These are phyloP conservation scores for Suhomyces panamericanus DNA, from an alignment of 1,139 yeast genomes.

Conservation along the genomic window DNA sequence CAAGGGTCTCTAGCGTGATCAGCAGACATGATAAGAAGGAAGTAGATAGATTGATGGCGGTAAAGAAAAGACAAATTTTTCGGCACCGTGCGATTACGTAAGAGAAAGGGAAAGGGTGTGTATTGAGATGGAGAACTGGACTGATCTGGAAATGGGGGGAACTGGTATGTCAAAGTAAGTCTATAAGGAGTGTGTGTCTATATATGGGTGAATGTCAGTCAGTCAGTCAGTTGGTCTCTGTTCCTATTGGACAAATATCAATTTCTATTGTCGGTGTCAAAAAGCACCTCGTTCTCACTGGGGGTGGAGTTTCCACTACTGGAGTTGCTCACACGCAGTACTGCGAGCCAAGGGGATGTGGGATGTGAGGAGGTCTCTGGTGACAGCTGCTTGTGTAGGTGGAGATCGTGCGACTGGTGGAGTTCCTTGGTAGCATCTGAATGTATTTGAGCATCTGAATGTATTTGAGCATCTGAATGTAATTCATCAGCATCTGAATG, in stretches of 20 bases:
- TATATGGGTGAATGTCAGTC: neutral
- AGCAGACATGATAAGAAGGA: constrained; percentile 59
- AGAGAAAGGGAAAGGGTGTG: neutral
- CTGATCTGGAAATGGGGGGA: no score
- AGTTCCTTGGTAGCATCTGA: no score
- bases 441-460: no score
- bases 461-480: no score
- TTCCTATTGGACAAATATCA: no score
- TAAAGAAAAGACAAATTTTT: constrained; percentile 3
- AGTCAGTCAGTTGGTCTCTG: no score
- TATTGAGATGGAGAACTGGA: no score
- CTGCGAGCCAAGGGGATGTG: neutral
- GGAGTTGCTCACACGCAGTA: neutral
- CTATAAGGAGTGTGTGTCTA: neutral
- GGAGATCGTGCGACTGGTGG: no score
- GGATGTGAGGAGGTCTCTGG: neutral
- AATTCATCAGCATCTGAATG: no score
- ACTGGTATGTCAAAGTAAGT: no score
- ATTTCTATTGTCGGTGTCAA: neutral
- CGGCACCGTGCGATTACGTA: constrained; percentile 5
- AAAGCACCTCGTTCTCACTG: constrained; percentile 8
- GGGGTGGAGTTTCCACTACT: constrained; percentile 3
- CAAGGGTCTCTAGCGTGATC: constrained; percentile 99
- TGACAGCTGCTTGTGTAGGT: neutral
- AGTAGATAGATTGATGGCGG: constrained; percentile 4